Evolutionary conservation across 2,329 filamentous ascomycete genomes (phyloP), one percentile per base, ranked within the genome.

Genomic region (Fusarium gaditjirri): DNA sequence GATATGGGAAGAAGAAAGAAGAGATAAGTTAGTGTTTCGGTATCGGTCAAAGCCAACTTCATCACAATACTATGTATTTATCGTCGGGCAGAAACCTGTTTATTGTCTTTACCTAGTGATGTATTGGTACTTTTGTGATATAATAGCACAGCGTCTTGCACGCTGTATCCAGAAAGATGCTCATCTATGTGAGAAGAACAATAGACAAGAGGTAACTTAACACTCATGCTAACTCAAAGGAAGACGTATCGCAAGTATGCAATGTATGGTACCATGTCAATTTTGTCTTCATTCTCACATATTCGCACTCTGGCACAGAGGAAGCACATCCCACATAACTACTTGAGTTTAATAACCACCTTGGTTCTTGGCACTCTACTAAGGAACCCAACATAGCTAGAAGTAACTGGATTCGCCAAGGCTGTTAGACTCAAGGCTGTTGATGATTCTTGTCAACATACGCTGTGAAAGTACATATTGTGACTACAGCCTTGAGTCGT

Each of bases 61-160:
- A 44, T 62, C 47, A 21, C 56, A 62, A 71, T 67, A 46, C 43
- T 67, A 21, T 50, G 59, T 62, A 61, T 42, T 68, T 52, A 68
- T 57, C 36, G 41, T 54, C 57, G 36, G 29, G 46, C 62, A 68
- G 63, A 69, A 29, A 56, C 36, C 21, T 31, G 23, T 39, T 19
- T 25, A 21, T 60, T 60, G 36, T 36, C 43, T 53, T 41, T 14
- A 19, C 23, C 35, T 29, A n/a, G n/a, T 8, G 8, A n/a, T 35
- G 9, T 27, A 19, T 27, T 61, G 16, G 11, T 31, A n/a, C 11
- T 25, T 56, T n/a, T 39, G 11, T 29, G 33, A 13, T 23, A 19
- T 23, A 17, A 19, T 21, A n/a, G 13, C 19, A 13, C 8, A 29
- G 17, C 14, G 14, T 49, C 29, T 19, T n/a, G 29, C 21, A 21